Percentiles rank a stretch among this genome's conserved stretches.
Evolutionary conservation across 176 grass and related monocot genomes (phyloP).

Genomic region (Oropetium thomaeum): DNA sequence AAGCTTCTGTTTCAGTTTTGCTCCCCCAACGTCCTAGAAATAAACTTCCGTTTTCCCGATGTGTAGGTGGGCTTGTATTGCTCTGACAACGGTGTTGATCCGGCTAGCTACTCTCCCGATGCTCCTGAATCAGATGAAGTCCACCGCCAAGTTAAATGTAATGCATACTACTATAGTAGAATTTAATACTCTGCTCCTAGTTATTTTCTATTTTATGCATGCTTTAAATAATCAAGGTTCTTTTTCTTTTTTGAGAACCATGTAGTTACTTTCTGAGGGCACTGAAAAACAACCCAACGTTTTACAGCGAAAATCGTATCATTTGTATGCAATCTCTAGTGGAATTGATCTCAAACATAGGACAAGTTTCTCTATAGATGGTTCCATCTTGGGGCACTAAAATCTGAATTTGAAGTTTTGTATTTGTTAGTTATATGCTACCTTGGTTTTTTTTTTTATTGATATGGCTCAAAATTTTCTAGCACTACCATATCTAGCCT

Average conservation of each 20-base stretch:
- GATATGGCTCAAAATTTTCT: too few relatives aligned
- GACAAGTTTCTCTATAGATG: background rate
- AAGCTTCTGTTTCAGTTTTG: background rate
- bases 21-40: background rate
- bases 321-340: background rate
- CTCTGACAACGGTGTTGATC: slow-evolving; percentile 59
- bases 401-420: background rate
- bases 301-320: background rate
- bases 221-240: background rate
- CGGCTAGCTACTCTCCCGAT: slow-evolving; percentile 45
- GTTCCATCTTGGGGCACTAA: background rate
- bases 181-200: background rate
- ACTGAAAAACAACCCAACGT: background rate
- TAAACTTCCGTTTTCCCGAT: background rate
- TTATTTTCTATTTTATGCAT: background rate
- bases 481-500: too few relatives aligned
- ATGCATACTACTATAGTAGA: too few relatives aligned
- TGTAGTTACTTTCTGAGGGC: background rate
- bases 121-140: slow-evolving; percentile 68
- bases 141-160: slow-evolving; percentile 66
- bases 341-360: background rate
- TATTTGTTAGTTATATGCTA: too few relatives aligned
- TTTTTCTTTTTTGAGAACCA: too few relatives aligned
- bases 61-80: slow-evolving; percentile 82
- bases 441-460: too few relatives aligned